Evolutionary conservation across 2,329 filamentous ascomycete genomes (phyloP), one percentile per base, ranked within the genome.

Genomic region (Alternaria longipes): DNA sequence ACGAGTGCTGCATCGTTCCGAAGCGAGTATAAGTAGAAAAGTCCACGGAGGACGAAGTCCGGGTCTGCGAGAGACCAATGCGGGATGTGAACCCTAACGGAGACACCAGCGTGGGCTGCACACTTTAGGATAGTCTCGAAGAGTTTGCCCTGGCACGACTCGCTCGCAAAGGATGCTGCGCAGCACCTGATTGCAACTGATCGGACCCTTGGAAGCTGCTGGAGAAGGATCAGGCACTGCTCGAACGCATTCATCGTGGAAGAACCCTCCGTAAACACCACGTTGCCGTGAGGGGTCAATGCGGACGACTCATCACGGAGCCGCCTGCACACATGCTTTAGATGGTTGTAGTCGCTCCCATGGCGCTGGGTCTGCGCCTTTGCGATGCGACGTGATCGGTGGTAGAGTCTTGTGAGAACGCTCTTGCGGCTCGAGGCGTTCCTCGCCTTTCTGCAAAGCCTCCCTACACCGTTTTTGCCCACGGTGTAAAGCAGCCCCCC

Each of bases 11-110:
- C 49, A 28, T 52, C 34, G 20, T 40, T 52, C 4, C 49, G 49
- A 52, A 52, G 49, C 24, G 49, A 40, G 38, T 40, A 42, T 4
- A 52, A 5, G n/a, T 52, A 52, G 38, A 42, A 40, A 52, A 52
- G 34, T 18, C 49, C 49, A 9, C 49, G 49, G 34, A 52, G n/a
- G 20, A 52, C 49, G 22, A 52, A 52, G 16, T 52, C 38, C 26
- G 34, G 49, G 20, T 52, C 49, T 16, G 49, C 22, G 12, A 40
- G 49, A 22, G 34, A 52, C 49, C 49, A 52, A 16, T 52, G 38
- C 12, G 49, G 49, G 20, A 52, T 52, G 49, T 52, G 49, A 8
- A 52, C 22, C n/a, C 49, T 40, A n/a, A 52, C 49, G 38, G 49
- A 52, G 49, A 52, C 34, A 12, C 38, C 22, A 42, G 34, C 34